A percentile compares a stretch with the other conserved stretches of the same genome.
Evolutionary conservation across 1,139 yeast species (phyloP).

Genomic region (Diutina sp.): DNA sequence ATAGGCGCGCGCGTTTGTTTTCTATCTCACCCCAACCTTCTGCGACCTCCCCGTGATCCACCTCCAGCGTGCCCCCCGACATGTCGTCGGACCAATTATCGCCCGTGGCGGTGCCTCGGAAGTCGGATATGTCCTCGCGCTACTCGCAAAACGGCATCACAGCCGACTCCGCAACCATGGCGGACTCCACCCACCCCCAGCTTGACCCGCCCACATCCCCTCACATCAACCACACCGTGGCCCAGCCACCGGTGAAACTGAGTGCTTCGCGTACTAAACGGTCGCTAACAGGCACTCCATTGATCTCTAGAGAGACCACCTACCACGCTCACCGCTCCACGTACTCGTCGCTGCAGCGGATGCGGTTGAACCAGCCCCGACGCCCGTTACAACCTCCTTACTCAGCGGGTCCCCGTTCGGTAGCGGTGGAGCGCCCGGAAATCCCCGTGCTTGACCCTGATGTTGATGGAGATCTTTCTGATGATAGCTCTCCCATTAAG

Average conservation of each 20-base stretch:
- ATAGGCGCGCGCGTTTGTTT: neutral
- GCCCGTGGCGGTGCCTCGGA: neutral
- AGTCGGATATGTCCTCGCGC: neutral
- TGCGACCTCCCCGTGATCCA: neutral
- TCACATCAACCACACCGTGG: neutral
- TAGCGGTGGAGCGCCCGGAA: neutral
- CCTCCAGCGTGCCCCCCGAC: neutral
- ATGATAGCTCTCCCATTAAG: conserved; percentile 1
- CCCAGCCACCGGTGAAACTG: neutral
- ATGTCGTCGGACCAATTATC: conserved; percentile 1
- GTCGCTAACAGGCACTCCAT: neutral
- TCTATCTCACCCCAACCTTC: neutral
- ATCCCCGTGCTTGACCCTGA: neutral
- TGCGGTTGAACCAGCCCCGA: neutral
- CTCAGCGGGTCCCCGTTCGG: neutral
- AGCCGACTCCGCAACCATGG: neutral
- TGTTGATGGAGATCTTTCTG: neutral
- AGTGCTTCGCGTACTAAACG: neutral
- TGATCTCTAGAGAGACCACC: neutral
- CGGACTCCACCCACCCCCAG: neutral
- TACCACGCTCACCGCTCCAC: neutral
- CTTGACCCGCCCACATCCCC: neutral
- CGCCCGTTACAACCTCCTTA: neutral
- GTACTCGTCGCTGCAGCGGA: neutral
- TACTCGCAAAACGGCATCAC: neutral